Evolutionary conservation across 306 rosid genomes (phyloP).

Genomic region (Fragaria nilgerrensis): DNA sequence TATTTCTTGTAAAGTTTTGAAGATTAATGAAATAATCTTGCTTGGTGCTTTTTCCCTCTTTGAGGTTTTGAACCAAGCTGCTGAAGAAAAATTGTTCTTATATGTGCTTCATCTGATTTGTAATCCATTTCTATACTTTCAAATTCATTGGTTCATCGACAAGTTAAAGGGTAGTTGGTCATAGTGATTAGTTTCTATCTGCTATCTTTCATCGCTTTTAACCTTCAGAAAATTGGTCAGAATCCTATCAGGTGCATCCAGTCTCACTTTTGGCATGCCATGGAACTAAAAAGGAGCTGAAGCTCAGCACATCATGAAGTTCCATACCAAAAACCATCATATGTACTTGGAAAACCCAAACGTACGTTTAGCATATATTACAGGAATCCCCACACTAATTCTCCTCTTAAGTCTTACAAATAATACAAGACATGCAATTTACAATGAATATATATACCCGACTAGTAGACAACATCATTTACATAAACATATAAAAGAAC

Average conservation of each 20-base stretch:
- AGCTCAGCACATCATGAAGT: not conserved
- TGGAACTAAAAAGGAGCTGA: not conserved
- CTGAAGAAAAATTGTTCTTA: no score
- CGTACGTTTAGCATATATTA: not conserved
- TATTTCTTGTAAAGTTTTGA: no score
- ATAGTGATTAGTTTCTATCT: no score
- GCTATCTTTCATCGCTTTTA: no score
- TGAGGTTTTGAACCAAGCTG: no score
- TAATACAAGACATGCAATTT: not conserved
- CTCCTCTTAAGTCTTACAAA: not conserved
- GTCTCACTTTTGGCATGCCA: not conserved
- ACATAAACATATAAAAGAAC: not conserved
- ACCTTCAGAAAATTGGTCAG: no score
- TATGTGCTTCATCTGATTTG: no score
- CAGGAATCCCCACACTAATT: not conserved
- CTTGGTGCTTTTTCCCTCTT: no score
- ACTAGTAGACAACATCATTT: conserved; percentile 7
- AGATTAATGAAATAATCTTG: no score
- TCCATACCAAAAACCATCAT: not conserved
- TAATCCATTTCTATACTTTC: no score
- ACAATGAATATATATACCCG: not conserved
- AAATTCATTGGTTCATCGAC: no score
- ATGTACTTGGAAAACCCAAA: not conserved
- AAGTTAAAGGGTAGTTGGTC: no score
- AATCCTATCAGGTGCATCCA: not conserved